Evolutionary conservation across 345 rosid genomes (phyloP), one percentile per base, ranked within the genome.

Genomic region (Lagerstroemia speciosa): DNA sequence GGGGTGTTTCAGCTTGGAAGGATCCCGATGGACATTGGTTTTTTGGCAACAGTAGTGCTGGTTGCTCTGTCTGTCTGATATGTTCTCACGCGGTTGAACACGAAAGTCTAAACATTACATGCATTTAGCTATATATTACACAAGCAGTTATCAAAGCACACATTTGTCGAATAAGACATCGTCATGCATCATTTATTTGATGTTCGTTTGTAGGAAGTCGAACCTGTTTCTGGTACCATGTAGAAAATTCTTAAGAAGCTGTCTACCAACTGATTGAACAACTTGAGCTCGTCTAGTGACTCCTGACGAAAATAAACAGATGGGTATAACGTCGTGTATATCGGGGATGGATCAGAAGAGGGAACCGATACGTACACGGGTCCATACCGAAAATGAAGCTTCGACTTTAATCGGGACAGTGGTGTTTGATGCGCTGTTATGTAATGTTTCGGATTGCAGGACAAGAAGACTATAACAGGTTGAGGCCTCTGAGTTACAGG

Each of bases 401-500:
- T 52, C 22, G 26, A 52, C 2, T 45, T 45, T 12, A 45, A 19
- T n/a, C 1, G 40, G 27, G 19, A 9, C 9, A 22, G n/a, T n/a
- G n/a, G n/a, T n/a, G n/a, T n/a, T n/a, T n/a, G n/a, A n/a, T n/a
- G n/a, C n/a, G n/a, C n/a, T n/a, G n/a, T n/a, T n/a, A n/a, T n/a
- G n/a, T n/a, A n/a, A n/a, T n/a, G n/a, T n/a, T n/a, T n/a, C n/a
- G n/a, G n/a, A 43, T 38, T 61, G 50, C 81, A 84, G 89, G 84
- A 37, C 84, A 80, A 50, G 84, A 84, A 74, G 89, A 82, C 62
- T 84, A 82, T 67, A 80, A 80, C 74, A 77, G 86, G 60, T 63
- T 82, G 69, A 78, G 89, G 69, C 86, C 86, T 58, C 71, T 82
- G 74, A 82, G 86, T 64, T 82, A 84, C 40, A 78, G 80, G 57